Percentiles rank a stretch among this genome's conserved stretches.
These are phyloP conservation scores for Lipomyces anomalus DNA, from an alignment of 805 yeast genomes.

Conservation along the genomic window DNA sequence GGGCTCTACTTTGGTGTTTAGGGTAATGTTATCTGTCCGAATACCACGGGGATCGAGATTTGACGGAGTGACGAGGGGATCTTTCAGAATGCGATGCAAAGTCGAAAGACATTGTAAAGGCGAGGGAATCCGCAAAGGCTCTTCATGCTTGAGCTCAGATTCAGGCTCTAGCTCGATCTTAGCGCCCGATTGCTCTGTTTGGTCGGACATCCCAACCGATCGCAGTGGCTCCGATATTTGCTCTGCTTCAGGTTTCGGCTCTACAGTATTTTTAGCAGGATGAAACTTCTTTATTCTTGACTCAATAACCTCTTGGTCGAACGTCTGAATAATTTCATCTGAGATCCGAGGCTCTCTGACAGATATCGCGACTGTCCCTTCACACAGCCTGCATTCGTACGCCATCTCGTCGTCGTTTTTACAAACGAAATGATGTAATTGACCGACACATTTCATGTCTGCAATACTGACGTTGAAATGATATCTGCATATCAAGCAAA, in stretches of 20 bases:
- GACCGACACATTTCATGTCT: too few relatives aligned
- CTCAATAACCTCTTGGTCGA: slow-evolving; percentile 46
- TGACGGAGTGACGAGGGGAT: slow-evolving; percentile 50
- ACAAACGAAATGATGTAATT: slow-evolving; percentile 15
- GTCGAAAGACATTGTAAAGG: slow-evolving; percentile 56
- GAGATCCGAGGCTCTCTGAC: slow-evolving; percentile 36
- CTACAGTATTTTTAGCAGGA: slow-evolving; percentile 23
- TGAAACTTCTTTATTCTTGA: slow-evolving; percentile 43
- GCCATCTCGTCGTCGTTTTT: slow-evolving; percentile 1
- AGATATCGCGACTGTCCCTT: slow-evolving; percentile 1
- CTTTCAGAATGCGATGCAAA: slow-evolving; percentile 56
- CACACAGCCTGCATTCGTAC: slow-evolving; percentile 10
- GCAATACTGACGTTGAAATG: slow-evolving; percentile 8
- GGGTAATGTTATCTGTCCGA: slow-evolving; percentile 43
- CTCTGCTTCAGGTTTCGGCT: slow-evolving; percentile 24
- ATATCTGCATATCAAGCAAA: slow-evolving; percentile 17
- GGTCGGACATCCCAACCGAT: too few relatives aligned
- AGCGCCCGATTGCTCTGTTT: too few relatives aligned
- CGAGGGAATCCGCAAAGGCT: slow-evolving; percentile 40
- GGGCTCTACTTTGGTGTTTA: slow-evolving; percentile 56
- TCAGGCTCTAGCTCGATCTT: too few relatives aligned
- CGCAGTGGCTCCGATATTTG: too few relatives aligned
- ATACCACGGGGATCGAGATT: slow-evolving; percentile 51
- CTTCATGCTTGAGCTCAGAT: too few relatives aligned
- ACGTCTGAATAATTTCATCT: slow-evolving; percentile 42